Base-by-base conservation (phyloP, 2,329 filamentous ascomycete genomes). In the Curvularia sp. region DNA sequence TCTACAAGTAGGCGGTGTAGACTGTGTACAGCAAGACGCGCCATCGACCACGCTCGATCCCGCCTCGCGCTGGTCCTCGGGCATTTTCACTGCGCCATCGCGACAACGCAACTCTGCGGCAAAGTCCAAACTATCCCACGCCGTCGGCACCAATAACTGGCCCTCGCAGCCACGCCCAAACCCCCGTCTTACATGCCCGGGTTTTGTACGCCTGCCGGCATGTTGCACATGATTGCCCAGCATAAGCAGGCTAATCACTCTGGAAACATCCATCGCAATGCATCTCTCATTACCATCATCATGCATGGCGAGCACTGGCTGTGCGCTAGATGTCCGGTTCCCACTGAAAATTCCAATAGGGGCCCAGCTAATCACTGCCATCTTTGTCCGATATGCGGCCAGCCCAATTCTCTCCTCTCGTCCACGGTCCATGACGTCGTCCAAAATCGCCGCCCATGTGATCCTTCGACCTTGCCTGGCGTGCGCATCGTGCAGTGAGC, bases 351-450 rank as follows among this genome's bases (percentile, higher is more conserved):
- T 41, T 38, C 50, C 50, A 26, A 30, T 22, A 57, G 44, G 49
- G 43, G 30, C 22, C 39, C 50, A 48, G n/a, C 50, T 53, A 48
- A 57, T 38, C n/a, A 44, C 26, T 44, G 42, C 15, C n/a, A 38
- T 48, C 24, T 53, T 43, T 43, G 24, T 33, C 33, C 30, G 48
- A 35, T 47, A 56, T 52, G 43, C 52, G 26, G 46, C 46, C 41
- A 51, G 47, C 41, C 49, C 38, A 51, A 18, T 20, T 4, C 35
- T n/a, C 20, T 8, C 8, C 6, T 6, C 26, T 28, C 26, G 3
- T 51, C 38, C 22, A 22, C 35, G 50, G 41, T 15, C 50, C 35
- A 57, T 60, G 57, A 60, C 53, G 57, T 53, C 52, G 18, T n/a
- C 38, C 53, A 24, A 53, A 44, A 49, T 18, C 48, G 42, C 47